These are phyloP conservation scores for Nowakowskiella sp. DNA, from an alignment of 192 early-diverging fungal genomes.

Conservation along the genomic window DNA sequence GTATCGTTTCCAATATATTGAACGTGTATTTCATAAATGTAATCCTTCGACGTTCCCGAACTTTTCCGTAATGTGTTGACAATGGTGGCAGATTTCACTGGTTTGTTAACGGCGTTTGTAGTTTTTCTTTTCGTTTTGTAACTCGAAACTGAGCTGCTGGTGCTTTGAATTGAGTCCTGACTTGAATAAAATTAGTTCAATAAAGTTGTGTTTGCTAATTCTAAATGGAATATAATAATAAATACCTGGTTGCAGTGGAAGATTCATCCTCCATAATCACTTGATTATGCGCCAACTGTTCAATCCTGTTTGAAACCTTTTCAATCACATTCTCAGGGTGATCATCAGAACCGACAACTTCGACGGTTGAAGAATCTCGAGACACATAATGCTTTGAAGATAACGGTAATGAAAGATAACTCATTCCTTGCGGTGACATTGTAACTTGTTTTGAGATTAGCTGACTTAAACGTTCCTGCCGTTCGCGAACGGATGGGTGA, in stretches of 20 bases:
- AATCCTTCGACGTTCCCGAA: slow-evolving; percentile 10
- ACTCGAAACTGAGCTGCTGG: neutral
- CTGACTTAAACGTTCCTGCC: too few species aligned
- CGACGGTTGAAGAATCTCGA: too few species aligned
- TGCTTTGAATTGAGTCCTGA: neutral
- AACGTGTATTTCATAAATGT: slow-evolving; percentile 33
- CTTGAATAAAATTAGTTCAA: too few species aligned
- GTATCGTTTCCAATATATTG: slow-evolving; percentile 11
- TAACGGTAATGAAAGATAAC: too few species aligned
- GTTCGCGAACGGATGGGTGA: too few species aligned
- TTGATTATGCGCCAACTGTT: neutral
- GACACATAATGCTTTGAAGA: too few species aligned
- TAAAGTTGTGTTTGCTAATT: too few species aligned
- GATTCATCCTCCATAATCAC: neutral
- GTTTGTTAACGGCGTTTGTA: slow-evolving; percentile 26
- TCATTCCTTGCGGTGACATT: too few species aligned
- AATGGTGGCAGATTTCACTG: slow-evolving; percentile 28
- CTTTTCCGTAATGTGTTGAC: slow-evolving; percentile 18
- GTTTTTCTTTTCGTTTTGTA: neutral
- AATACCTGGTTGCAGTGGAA: neutral
- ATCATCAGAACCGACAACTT: too few species aligned
- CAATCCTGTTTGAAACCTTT: neutral
- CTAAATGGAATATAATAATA: neutral
- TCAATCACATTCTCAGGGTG: too few species aligned
- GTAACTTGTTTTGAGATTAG: too few species aligned